Conservation (phyloP, 148 eudicot genomes). For the Tetragonia tetragonoides region DNA sequence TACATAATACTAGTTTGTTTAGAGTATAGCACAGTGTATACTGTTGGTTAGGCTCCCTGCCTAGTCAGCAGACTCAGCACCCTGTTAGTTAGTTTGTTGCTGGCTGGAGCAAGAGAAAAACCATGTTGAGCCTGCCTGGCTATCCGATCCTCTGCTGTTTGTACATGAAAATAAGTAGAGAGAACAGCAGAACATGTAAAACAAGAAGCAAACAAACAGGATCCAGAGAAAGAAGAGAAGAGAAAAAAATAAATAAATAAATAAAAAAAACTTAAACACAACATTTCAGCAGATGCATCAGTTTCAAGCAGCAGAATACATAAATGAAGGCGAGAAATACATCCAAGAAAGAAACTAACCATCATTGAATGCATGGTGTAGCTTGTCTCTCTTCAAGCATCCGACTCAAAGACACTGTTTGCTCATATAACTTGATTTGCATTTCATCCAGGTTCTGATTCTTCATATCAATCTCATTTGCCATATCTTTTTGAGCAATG, state of each 20-base stretch:
- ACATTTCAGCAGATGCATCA: neutral
- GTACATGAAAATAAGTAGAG: neutral
- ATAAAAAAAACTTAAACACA: neutral
- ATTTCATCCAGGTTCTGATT: conserved; percentile 49
- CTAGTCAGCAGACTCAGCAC: no score
- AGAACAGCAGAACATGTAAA: neutral
- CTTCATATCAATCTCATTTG: conserved; percentile 51
- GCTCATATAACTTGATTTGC: conserved; percentile 49
- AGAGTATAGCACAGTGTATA: no score
- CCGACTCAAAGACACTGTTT: conserved; percentile 49
- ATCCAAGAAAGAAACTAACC: conserved; percentile 32
- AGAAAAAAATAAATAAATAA: no score
- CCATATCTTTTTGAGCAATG: conserved; percentile 48
- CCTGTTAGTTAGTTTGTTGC: no score
- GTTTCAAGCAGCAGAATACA: neutral
- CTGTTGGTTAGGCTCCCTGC: no score
- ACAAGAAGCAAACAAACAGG: no score
- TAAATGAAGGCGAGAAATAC: neutral
- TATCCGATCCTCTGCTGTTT: no score
- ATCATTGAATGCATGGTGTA: conserved; percentile 54
- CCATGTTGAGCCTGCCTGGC: neutral
- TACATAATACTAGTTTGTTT: no score
- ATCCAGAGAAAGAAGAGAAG: no score
- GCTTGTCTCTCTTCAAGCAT: conserved; percentile 51
- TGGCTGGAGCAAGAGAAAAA: neutral